A percentile compares a stretch with the other conserved stretches of the same genome.
phyloP scores from a whole-genome alignment of 2,329 filamentous ascomycete genomes.

The Claviceps monticola region DNA sequence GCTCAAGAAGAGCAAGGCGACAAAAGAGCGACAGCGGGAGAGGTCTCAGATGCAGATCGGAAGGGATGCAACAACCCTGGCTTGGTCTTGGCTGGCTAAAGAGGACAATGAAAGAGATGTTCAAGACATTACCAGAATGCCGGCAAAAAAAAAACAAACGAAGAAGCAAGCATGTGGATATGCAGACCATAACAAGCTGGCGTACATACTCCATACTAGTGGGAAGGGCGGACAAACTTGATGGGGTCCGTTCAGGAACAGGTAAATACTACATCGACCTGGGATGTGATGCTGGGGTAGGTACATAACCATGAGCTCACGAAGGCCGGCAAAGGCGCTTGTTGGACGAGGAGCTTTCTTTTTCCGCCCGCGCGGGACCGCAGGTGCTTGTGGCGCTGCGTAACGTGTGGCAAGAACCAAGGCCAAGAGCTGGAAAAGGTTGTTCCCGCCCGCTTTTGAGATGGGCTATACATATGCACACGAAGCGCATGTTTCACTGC shows the following conservation, averaged over 20 bases:
- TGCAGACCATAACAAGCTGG: too few species aligned
- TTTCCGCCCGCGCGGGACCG: constrained; percentile 1
- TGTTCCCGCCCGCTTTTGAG: background rate
- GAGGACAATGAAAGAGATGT: background rate
- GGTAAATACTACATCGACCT: too few species aligned
- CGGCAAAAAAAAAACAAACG: too few species aligned
- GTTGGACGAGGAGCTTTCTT: background rate
- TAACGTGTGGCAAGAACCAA: background rate
- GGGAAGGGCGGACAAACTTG: too few species aligned
- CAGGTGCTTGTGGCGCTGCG: background rate
- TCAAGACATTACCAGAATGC: too few species aligned
- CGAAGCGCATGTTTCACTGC: constrained; percentile 1
- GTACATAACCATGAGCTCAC: too few species aligned
- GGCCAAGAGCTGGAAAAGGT: background rate
- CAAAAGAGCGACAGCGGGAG: background rate
- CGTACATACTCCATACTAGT: too few species aligned
- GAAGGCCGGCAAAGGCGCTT: constrained; percentile 1
- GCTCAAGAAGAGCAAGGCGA: background rate
- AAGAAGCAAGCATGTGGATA: too few species aligned
- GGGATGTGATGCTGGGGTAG: too few species aligned
- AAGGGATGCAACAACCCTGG: background rate
- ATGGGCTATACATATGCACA: background rate
- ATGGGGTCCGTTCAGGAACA: too few species aligned
- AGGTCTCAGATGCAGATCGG: constrained; percentile 2
- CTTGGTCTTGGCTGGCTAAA: background rate